Percentiles rank a stretch among this genome's conserved stretches.
Evolutionary conservation across 208 protist species (phyloP).

Genomic region (Perkinsela sp.): DNA sequence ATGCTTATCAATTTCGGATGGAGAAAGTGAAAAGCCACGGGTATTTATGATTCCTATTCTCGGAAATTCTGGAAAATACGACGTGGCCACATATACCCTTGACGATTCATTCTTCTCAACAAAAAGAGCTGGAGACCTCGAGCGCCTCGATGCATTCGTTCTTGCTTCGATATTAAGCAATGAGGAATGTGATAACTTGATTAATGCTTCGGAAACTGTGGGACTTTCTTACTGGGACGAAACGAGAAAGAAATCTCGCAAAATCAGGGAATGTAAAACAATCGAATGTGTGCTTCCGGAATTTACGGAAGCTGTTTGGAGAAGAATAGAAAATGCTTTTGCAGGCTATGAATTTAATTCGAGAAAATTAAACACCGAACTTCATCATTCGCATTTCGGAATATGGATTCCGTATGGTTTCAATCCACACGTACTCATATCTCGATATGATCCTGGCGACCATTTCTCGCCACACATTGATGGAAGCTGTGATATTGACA

Average conservation of each 20-base stretch:
- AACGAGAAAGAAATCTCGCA: not conserved
- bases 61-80: too few species aligned
- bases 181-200: not conserved
- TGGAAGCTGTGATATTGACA: slow-evolving; percentile 41
- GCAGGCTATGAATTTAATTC: not conserved
- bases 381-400: not conserved
- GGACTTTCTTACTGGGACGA: not conserved
- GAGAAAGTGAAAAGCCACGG: too few species aligned
- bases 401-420: slow-evolving; percentile 31
- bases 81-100: too few species aligned
- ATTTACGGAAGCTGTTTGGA: not conserved
- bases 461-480: slow-evolving; percentile 70
- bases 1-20: too few species aligned
- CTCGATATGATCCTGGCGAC: slow-evolving; percentile 33
- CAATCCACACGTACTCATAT: slow-evolving; percentile 35
- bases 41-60: too few species aligned
- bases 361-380: not conserved
- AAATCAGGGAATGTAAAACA: not conserved
- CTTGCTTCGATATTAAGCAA: not conserved
- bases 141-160: not conserved
- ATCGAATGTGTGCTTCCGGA: not conserved
- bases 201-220: not conserved
- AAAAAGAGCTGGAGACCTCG: too few species aligned
- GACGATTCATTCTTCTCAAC: too few species aligned
- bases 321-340: not conserved